Base-by-base conservation (phyloP, 2,329 filamentous ascomycete genomes). In the Neofusicoccum laricinum region DNA sequence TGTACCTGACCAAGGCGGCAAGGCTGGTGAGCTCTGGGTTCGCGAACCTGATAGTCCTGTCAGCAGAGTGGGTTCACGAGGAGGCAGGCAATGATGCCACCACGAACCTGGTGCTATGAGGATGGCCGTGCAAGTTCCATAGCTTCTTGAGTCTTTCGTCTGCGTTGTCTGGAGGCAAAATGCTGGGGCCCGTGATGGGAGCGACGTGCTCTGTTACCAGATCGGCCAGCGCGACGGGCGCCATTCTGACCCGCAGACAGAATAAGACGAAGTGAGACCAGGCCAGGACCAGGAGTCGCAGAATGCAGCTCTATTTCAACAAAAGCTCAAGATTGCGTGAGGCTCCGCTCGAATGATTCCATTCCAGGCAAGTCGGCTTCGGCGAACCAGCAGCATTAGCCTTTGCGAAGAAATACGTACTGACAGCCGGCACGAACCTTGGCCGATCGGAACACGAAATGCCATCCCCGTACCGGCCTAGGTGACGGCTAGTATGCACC, bases 91-190 rank as follows among this genome's bases (percentile, higher is more conserved):
- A 36, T 3, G 21, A 11, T 14, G 2, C 5, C 3, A 30, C 15
- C 6, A 19, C 4, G 11, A 25, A 65, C 65, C 43, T 63, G 10
- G 38, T 48, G 45, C 63, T 65, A 40, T 72, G 71, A 58, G 70
- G 71, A 61, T 73, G 68, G 4, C 73, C 73, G 65, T 75, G 73
- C 15, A 72, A 63, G 64, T 66, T 70, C 72, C 73, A 75, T n/a
- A 73, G 66, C 11, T 72, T 68, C 50, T 68, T 71, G 1, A 67
- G 66, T 48, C 66, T 66, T 50, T 68, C 67, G 12, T 70, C 68
- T 10, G 70, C 69, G 30, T 67, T 58, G 6, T 67, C 63, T 41
- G 70, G 68, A 14, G 69, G 69, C 51, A 73, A 57, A 25, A 75
- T 69, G 4, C 66, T 67, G 12, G 70, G 67, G 51, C 73, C 71